These are phyloP conservation scores for Colletotrichum sp. DNA, from an alignment of 2,329 filamentous ascomycete species.

Conservation along the genomic window DNA sequence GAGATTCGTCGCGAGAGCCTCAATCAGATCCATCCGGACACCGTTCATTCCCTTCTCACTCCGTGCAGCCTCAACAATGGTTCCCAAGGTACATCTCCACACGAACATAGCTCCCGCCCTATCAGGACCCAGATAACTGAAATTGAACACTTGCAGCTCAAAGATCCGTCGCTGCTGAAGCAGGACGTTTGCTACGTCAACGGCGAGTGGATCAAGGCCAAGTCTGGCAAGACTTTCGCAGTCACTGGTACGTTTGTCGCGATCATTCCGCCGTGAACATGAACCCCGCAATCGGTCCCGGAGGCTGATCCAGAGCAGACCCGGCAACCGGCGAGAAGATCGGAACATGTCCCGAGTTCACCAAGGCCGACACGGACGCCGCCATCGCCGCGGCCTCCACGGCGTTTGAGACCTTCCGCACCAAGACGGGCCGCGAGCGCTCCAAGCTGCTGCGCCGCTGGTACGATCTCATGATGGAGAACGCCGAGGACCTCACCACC, in stretches of 20 bases:
- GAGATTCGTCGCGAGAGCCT: conserved; percentile 8
- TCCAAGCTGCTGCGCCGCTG: conserved; percentile 77
- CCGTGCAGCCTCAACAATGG: conserved; percentile 53
- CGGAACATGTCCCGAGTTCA: conserved; percentile 85
- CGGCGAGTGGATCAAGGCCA: conserved; percentile 87
- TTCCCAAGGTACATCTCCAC: conserved; percentile 42
- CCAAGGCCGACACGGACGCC: conserved; percentile 74
- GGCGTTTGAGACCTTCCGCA: conserved; percentile 75
- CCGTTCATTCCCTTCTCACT: conserved; percentile 17
- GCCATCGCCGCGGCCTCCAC: conserved; percentile 85
- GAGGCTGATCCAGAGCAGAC: conserved; percentile 53
- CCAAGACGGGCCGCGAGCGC: conserved; percentile 75
- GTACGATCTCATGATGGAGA: conserved; percentile 81
- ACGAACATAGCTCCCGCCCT: not conserved
- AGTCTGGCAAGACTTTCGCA: conserved; percentile 90
- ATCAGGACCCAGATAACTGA: rapidly evolving
- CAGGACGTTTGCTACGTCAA: conserved; percentile 84
- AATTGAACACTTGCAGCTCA: conserved; percentile 57
- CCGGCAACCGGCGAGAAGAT: conserved; percentile 83
- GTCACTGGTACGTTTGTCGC: conserved; percentile 64
- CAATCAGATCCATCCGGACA: not conserved
- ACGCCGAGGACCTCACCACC: conserved; percentile 79
- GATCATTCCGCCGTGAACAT: not conserved
- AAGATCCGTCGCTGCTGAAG: conserved; percentile 83
- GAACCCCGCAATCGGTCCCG: not conserved